phyloP scores from a whole-genome alignment of 1,284 basidiomycete species.

The Fomitopsis betulina region DNA sequence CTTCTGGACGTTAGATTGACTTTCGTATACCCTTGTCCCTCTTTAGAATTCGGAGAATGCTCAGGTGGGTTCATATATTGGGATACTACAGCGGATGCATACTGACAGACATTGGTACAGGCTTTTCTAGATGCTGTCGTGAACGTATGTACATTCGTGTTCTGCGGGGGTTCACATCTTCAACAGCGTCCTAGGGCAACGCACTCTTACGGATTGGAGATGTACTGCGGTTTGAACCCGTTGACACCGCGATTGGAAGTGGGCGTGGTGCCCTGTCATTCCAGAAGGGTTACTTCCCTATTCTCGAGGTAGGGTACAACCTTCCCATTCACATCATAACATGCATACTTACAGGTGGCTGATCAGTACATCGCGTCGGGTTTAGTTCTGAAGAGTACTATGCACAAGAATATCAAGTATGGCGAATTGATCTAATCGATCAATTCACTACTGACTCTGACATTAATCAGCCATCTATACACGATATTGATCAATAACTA shows the following conservation, averaged over 20 bases:
- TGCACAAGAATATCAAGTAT: constrained; percentile 54
- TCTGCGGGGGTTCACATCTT: not conserved
- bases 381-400: constrained; percentile 55
- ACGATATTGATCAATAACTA: constrained; percentile 49
- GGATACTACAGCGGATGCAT: not conserved
- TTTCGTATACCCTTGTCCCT: too few species aligned
- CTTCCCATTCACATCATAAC: not conserved
- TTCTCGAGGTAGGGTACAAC: constrained; percentile 44
- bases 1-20: too few species aligned
- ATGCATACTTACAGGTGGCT: not conserved
- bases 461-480: constrained; percentile 45
- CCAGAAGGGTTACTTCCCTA: constrained; percentile 51
- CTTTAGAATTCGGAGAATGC: constrained; percentile 51
- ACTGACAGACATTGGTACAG: constrained; percentile 16
- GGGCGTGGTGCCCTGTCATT: constrained; percentile 46
- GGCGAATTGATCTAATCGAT: constrained; percentile 3
- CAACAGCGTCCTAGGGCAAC: constrained; percentile 37
- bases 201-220: constrained; percentile 47
- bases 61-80: constrained; percentile 35
- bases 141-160: constrained; percentile 26
- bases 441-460: not conserved
- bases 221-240: constrained; percentile 43
- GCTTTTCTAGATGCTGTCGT: constrained; percentile 41
- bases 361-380: constrained; percentile 59
- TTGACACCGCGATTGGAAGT: constrained; percentile 33